Evolutionary conservation across 192 early-diverging fungal genomes (phyloP), one percentile per base, ranked within the genome.

Genomic region (Ambispora gerdemannii): DNA sequence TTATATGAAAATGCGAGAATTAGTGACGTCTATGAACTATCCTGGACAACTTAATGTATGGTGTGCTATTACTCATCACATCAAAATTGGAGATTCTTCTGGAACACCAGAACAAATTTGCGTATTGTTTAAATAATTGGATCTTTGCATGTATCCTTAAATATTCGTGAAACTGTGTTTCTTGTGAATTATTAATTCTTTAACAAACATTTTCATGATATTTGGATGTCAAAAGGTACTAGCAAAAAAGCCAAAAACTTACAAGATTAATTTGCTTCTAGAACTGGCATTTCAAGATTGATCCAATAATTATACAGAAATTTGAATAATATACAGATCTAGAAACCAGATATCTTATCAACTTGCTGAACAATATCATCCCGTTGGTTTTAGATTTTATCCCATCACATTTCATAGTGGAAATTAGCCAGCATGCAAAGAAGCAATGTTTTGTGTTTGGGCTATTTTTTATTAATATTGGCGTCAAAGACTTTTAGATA

Each of bases 181-280:
- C 30, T 62, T 32, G 3, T 62, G n/a, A 62, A 62, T 62, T 62
- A 62, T 62, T n/a, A n/a, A n/a, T n/a, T n/a, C n/a, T n/a, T n/a
- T n/a, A n/a, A n/a, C n/a, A n/a, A n/a, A n/a, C 25, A 62, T 35
- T 62, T 62, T 33, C 19, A 34, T 33, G 60, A 62, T 62, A 11
- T 62, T 62, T 62, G 60, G 60, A 36, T 17, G 2, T 62, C 17
- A 62, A n/a, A 62, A 62, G 60, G 22, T 62, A 4, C 2, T 62
- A 33, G 60, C 31, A 33, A 62, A 62, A 62, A 62, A 36, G 32
- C 60, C 15, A 62, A 62, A 36, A 22, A 19, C 60, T 62, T 62
- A 36, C 35, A 35, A 62, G 27, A 62, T 0, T 15, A n/a, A 62
- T n/a, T n/a, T n/a, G n/a, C n/a, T 31, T 17, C 7, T 62, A n/a